A percentile compares a stretch with the other conserved stretches of the same genome.
These are phyloP conservation scores for Alternaria sp. DNA, from an alignment of 2,329 filamentous ascomycete species.

Conservation along the genomic window DNA sequence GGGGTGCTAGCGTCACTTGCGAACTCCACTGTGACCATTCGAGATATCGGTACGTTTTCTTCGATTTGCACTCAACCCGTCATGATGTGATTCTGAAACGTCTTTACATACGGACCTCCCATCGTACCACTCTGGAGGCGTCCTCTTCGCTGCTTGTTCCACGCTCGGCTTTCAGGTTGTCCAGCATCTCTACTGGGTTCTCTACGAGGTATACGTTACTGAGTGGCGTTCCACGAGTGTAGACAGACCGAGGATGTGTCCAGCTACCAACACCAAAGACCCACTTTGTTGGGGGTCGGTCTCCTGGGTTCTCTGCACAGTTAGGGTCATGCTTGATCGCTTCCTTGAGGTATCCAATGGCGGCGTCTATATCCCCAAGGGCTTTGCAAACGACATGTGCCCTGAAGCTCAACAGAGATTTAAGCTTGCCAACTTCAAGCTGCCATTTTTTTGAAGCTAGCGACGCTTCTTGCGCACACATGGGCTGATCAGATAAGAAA, in stretches of 20 bases:
- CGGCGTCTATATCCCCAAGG: constrained; percentile 9
- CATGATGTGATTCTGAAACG: not conserved
- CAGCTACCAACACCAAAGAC: not conserved
- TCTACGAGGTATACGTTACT: not conserved
- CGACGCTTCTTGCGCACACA: not conserved
- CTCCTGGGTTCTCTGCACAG: not conserved
- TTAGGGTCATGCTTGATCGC: constrained; percentile 7
- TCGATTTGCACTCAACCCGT: not conserved
- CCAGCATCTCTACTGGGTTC: not conserved
- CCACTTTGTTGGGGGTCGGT: not conserved
- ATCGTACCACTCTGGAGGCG: not conserved
- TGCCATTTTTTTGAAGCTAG: not conserved
- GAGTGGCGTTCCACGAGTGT: not conserved
- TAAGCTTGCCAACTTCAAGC: not conserved
- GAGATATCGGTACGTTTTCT: not conserved
- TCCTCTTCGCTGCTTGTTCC: not conserved
- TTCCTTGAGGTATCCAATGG: constrained; percentile 8
- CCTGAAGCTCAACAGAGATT: constrained; percentile 4
- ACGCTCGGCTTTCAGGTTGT: not conserved
- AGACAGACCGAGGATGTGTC: too few relatives aligned
- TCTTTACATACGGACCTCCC: not conserved
- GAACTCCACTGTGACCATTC: not conserved
- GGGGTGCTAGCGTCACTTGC: constrained; percentile 6
- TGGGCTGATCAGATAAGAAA: not conserved
- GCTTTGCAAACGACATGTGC: constrained; percentile 11